Conservation (phyloP, 495 filamentous ascomycete species). For the Xylaria longipes region DNA sequence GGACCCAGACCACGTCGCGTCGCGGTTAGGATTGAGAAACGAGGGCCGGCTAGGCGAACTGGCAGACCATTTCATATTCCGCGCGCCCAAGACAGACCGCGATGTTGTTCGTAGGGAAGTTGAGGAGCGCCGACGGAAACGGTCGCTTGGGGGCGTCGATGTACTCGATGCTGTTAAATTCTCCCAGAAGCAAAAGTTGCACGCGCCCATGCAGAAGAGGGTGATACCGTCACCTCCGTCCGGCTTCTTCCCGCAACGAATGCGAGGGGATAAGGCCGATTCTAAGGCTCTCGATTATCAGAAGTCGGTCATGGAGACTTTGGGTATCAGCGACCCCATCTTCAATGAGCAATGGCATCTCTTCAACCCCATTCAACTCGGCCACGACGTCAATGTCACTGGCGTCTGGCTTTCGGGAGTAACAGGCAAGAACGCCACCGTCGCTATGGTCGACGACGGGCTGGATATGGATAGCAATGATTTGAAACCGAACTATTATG, state of each 20-base stretch:
- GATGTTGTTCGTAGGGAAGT: slow-evolving; percentile 67
- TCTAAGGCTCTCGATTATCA: slow-evolving; percentile 61
- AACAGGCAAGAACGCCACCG: slow-evolving; percentile 86
- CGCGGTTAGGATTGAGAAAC: slow-evolving; percentile 74
- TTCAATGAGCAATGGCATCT: slow-evolving; percentile 97
- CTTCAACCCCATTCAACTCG: slow-evolving; percentile 78
- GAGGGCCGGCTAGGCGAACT: slow-evolving; percentile 87
- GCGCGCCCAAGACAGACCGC: slow-evolving; percentile 64
- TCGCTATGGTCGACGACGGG: slow-evolving; percentile 95
- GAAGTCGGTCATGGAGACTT: slow-evolving; percentile 62
- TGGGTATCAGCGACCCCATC: slow-evolving; percentile 86
- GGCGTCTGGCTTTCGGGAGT: slow-evolving; percentile 91
- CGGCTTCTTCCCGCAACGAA: slow-evolving; percentile 23
- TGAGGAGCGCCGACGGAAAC: slow-evolving; percentile 66
- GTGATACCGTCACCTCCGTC: slow-evolving; percentile 55
- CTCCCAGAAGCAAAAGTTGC: slow-evolving; percentile 80
- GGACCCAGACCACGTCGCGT: slow-evolving; percentile 74
- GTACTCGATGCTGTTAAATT: slow-evolving; percentile 76
- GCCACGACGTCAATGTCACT: slow-evolving; percentile 94
- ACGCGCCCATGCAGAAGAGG: slow-evolving; percentile 77
- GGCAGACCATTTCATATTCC: slow-evolving; percentile 84
- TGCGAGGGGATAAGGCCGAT: slow-evolving; percentile 43
- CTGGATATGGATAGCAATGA: slow-evolving; percentile 97
- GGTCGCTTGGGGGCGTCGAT: slow-evolving; percentile 58
- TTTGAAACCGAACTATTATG: slow-evolving; percentile 88